A percentile compares a stretch with the other conserved stretches of the same genome.
Evolutionary conservation across 148 eudicot genomes (phyloP).

Genomic region (Pouteria glomerata): DNA sequence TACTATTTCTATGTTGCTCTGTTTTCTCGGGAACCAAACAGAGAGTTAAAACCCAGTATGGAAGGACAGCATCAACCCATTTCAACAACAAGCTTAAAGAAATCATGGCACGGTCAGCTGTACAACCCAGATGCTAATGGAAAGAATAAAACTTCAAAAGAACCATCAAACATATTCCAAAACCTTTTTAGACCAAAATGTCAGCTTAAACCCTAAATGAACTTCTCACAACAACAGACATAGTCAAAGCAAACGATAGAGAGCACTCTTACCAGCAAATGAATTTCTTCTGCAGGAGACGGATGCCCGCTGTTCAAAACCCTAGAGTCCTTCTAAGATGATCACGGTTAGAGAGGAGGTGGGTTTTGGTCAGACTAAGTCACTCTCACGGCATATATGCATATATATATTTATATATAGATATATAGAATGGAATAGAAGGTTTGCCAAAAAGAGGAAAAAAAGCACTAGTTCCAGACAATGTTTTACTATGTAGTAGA

Average conservation of each 20-base stretch:
- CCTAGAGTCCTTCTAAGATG: constrained; percentile 30
- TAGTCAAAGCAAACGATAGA: no score
- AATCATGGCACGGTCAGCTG: background rate
- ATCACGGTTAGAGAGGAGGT: background rate
- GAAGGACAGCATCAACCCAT: background rate
- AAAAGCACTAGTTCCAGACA: constrained; percentile 1
- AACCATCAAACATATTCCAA: background rate
- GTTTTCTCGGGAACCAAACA: background rate
- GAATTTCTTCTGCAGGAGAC: background rate
- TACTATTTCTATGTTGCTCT: background rate
- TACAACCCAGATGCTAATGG: background rate
- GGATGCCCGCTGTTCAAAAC: constrained; percentile 17
- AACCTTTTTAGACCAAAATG: background rate
- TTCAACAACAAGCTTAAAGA: background rate
- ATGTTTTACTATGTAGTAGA: background rate
- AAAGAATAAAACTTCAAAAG: no score
- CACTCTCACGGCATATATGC: background rate
- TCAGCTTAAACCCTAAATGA: background rate
- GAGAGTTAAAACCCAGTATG: background rate
- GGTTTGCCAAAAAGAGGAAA: background rate
- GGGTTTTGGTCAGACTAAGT: background rate
- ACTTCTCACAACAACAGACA: background rate
- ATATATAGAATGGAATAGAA: background rate
- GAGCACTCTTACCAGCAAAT: background rate
- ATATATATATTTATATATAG: background rate